Conservation (phyloP, 352 stramenopile species). For the Phytophthora colocasiae region DNA sequence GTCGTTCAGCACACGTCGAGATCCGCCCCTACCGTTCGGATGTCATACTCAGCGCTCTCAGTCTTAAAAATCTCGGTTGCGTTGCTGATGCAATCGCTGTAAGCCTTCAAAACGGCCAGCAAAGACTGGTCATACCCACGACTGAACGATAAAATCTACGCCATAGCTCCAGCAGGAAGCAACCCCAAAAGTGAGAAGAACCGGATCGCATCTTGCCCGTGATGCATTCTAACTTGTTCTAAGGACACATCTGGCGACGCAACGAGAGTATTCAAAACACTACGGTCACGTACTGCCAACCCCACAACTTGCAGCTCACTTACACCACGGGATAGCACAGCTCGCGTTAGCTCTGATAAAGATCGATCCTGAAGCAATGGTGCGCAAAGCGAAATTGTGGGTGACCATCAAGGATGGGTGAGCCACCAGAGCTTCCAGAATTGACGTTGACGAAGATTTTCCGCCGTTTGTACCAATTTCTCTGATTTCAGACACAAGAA, state of each 20-base stretch:
- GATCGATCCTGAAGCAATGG: slow-evolving; percentile 79
- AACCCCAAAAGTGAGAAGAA: slow-evolving; percentile 81
- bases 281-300: slow-evolving; percentile 67
- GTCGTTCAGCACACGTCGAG: slow-evolving; percentile 28
- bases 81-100: slow-evolving; percentile 76
- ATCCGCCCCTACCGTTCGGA: slow-evolving; percentile 22
- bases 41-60: slow-evolving; percentile 41
- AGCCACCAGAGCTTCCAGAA: slow-evolving; percentile 64
- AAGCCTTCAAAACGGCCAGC: slow-evolving; percentile 67
- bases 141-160: slow-evolving; percentile 67
- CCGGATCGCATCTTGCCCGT: slow-evolving; percentile 70
- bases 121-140: slow-evolving; percentile 69
- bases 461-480: slow-evolving; percentile 48
- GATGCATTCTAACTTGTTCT: slow-evolving; percentile 73
- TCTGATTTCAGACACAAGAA: slow-evolving; percentile 74
- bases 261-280: slow-evolving; percentile 78
- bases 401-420: slow-evolving; percentile 78
- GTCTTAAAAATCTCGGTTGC: slow-evolving; percentile 27
- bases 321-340: slow-evolving; percentile 71
- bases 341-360: slow-evolving; percentile 74
- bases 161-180: slow-evolving; percentile 75
- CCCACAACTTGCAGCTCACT: slow-evolving; percentile 75
- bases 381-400: slow-evolving; percentile 80
- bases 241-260: slow-evolving; percentile 78
- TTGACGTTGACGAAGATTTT: slow-evolving; percentile 42